Evolutionary conservation across 345 rosid species (phyloP).

Genomic region (Corymbia maculata): DNA sequence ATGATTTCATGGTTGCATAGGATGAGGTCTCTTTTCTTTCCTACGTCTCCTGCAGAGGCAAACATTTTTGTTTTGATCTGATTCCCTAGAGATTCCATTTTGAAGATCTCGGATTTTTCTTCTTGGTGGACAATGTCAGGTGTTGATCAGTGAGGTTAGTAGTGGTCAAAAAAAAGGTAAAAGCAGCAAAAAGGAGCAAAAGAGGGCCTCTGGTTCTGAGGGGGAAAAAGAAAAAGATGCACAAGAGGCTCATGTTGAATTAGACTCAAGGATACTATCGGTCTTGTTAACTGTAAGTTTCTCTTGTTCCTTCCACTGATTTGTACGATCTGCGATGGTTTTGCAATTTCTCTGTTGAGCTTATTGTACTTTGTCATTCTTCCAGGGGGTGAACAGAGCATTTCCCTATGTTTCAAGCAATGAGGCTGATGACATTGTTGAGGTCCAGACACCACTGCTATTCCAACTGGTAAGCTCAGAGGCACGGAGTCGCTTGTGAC

Average conservation of each 20-base stretch:
- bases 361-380: neutral
- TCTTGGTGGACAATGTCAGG: slow-evolving; percentile 29
- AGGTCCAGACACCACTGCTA: slow-evolving; percentile 81
- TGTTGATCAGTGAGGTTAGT: slow-evolving; percentile 54
- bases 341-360: neutral
- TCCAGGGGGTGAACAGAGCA: slow-evolving; percentile 94
- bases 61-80: neutral
- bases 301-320: neutral
- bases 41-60: neutral
- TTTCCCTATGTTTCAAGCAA: slow-evolving; percentile 86
- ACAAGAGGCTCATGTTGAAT: slow-evolving; percentile 59
- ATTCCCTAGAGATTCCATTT: neutral
- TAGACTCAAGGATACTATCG: slow-evolving; percentile 91
- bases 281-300: slow-evolving; percentile 74
- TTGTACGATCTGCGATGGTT: neutral
- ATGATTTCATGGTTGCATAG: neutral
- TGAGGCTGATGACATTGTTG: slow-evolving; percentile 87
- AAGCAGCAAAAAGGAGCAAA: slow-evolving; percentile 10
- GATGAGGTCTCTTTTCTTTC: neutral
- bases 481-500: neutral
- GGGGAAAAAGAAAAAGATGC: slow-evolving; percentile 22
- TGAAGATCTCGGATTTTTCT: neutral
- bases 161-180: slow-evolving; percentile 19
- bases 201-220: slow-evolving; percentile 18
- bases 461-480: slow-evolving; percentile 57